Evolutionary conservation across 225 moss, liverwort and hornwort species (phyloP), one percentile per base, ranked within the genome.

Genomic region (Anthoceros angustus): DNA sequence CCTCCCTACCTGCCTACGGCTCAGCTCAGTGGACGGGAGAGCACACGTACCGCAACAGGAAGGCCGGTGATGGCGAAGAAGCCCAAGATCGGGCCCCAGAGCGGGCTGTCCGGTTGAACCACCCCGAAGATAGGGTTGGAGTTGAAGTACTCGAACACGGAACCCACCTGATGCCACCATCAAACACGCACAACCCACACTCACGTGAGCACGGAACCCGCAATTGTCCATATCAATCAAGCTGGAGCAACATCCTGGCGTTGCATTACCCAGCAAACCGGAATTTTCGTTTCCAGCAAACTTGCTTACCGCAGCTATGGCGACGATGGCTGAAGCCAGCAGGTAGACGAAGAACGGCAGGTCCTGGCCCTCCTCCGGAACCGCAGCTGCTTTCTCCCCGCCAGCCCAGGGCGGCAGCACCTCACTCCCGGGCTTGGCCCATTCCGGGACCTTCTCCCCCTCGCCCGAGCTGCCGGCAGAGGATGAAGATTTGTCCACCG

Each of bases 331-430:
- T 62, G 95, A 98, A 39, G 85, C 88, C 69, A 87, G 6, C 25
- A 98, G 74, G 72, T 98, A 98, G 16, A 86, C 84, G 38, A 77
- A 71, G 62, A 98, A 91, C 6, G 91, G 87, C 24, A 89, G 40
- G 61, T 84, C 87, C 70, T 77, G 76, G 0, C 74, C 67, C 2
- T 40, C 64, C 21, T 68, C 72, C 15, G 72, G 71, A 12, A 85
- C 75, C 42, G 77, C 69, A 7, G 18, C 23, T 6, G 88, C 78
- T 11, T 82, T 79, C 66, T 98, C 95, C 61, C 78, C 88, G 71
- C 67, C 71, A 0, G 91, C 95, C 95, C 95, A 98, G 5, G 95
- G 95, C 21, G 95, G 95, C 16, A 86, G 83, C 73, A 91, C 95
- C 10, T 79, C 88, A 42, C 85, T 75, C 43, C 83, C 85, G 1